These are phyloP conservation scores for Tuber umbilicatum DNA, from an alignment of 495 filamentous ascomycete genomes.

Conservation along the genomic window DNA sequence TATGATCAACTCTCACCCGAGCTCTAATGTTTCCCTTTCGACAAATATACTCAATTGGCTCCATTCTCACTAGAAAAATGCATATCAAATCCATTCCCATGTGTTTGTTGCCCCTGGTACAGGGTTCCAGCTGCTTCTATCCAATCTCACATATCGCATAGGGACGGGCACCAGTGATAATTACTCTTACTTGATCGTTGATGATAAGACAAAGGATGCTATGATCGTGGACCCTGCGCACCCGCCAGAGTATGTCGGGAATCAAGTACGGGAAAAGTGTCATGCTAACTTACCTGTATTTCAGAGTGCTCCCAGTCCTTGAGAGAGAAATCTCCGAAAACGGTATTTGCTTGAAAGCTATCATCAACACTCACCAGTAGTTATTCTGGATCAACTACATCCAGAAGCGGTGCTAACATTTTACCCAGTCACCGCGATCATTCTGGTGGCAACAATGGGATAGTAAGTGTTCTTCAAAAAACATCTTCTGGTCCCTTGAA, in stretches of 20 bases:
- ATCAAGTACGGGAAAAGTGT: background rate
- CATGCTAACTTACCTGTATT: background rate
- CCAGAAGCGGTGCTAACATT: background rate
- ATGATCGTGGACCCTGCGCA: constrained; percentile 93
- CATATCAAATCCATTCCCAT: constrained; percentile 97
- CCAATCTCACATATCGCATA: constrained; percentile 42
- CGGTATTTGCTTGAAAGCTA: constrained; percentile 73
- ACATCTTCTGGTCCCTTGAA: constrained; percentile 22
- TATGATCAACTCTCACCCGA: background rate
- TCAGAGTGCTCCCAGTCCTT: constrained; percentile 73
- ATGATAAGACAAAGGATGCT: constrained; percentile 84
- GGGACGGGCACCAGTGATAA: constrained; percentile 89
- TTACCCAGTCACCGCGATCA: constrained; percentile 78
- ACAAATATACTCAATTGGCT: background rate
- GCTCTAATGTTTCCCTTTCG: constrained; percentile 15
- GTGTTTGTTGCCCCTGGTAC: constrained; percentile 59
- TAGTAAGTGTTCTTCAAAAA: constrained; percentile 14
- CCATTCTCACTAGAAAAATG: constrained; percentile 55
- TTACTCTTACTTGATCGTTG: constrained; percentile 91
- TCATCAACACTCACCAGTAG: constrained; percentile 97
- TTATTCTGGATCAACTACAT: constrained; percentile 32
- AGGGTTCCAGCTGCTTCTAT: background rate
- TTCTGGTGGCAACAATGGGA: constrained; percentile 72
- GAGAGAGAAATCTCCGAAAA: constrained; percentile 62
- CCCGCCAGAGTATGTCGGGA: constrained; percentile 68